Conservation (phyloP, 768 basidiomycete genomes). For the Lactifluus volemus region DNA sequence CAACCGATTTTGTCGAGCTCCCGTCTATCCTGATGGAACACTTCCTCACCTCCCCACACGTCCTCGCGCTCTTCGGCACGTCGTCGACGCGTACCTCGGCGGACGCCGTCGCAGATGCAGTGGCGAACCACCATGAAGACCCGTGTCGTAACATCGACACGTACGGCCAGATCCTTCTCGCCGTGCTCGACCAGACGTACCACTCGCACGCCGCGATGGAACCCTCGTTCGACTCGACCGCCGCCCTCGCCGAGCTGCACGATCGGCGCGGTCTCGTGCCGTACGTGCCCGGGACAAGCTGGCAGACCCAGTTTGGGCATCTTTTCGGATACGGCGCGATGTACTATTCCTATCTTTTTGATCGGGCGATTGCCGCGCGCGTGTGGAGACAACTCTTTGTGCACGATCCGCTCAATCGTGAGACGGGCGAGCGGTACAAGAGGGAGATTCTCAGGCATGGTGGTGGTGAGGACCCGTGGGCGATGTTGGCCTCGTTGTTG, state of each 20-base stretch:
- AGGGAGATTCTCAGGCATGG: slow-evolving; percentile 67
- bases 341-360: slow-evolving; percentile 96
- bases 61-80: slow-evolving; percentile 69
- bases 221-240: slow-evolving; percentile 64
- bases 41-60: slow-evolving; percentile 77
- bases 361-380: slow-evolving; percentile 90
- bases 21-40: slow-evolving; percentile 99
- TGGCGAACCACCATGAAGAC: slow-evolving; percentile 62
- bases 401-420: slow-evolving; percentile 55
- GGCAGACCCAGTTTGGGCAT: slow-evolving; percentile 95
- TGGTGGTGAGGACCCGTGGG: slow-evolving; percentile 91
- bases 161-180: slow-evolving; percentile 83
- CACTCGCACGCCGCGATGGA: slow-evolving; percentile 61
- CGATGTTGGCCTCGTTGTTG: slow-evolving; percentile 73
- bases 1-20: slow-evolving; percentile 96
- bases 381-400: slow-evolving; percentile 77
- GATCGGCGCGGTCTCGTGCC: slow-evolving; percentile 72
- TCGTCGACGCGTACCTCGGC: slow-evolving; percentile 19
- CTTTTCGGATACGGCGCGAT: slow-evolving; percentile 95
- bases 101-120: slow-evolving; percentile 33
- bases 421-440: slow-evolving; percentile 76
- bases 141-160: slow-evolving; percentile 82
- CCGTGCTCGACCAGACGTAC: slow-evolving; percentile 81
- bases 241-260: slow-evolving; percentile 49
- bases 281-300: slow-evolving; percentile 75